Evolutionary conservation across 257 asterid genomes (phyloP).

Genomic region (Solanum medicagineum): DNA sequence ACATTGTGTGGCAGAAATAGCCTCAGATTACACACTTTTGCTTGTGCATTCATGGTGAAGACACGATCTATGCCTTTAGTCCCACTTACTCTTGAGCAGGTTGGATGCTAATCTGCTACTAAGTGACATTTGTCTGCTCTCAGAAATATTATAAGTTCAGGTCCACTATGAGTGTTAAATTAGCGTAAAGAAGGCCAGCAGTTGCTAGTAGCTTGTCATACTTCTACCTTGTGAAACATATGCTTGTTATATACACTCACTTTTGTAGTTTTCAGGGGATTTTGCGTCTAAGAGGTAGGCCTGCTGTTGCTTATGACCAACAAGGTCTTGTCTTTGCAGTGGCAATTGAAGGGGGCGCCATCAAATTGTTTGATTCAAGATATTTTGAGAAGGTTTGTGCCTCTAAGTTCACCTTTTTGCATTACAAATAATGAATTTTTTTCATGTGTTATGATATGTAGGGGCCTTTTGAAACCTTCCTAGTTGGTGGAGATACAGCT

Average conservation of each 20-base stretch:
- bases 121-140: neutral
- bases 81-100: neutral
- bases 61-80: neutral
- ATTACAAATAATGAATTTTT: neutral
- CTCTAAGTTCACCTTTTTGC: constrained; percentile 1
- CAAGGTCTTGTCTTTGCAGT: constrained; percentile 97
- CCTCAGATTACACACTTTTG: neutral
- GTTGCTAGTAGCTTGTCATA: neutral
- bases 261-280: constrained; percentile 85
- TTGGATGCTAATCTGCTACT: neutral
- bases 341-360: constrained; percentile 98
- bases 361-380: constrained; percentile 87
- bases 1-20: neutral
- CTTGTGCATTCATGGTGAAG: neutral
- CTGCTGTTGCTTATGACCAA: constrained; percentile 94
- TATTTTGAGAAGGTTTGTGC: constrained; percentile 72
- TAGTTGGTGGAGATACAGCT: constrained; percentile 94
- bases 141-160: neutral
- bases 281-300: constrained; percentile 80
- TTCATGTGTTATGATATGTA: constrained; percentile 11
- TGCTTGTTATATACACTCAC: constrained; percentile 47
- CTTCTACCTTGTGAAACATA: neutral
- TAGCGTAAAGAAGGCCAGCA: neutral
- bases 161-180: neutral
- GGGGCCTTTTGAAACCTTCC: constrained; percentile 97